phyloP scores from a whole-genome alignment of 305 asterid species.

The Striga hermonthica region DNA sequence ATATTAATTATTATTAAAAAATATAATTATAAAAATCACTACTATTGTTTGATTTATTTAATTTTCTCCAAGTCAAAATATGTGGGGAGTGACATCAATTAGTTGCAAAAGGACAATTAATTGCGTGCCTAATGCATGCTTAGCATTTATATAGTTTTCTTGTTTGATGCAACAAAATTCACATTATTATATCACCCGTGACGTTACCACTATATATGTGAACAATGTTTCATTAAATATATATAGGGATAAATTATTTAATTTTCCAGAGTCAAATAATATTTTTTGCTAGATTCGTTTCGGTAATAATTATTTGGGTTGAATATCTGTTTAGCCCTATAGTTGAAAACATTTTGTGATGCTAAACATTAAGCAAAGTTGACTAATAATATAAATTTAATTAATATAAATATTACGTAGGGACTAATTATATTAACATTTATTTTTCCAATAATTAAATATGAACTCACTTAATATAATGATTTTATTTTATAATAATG shows the following conservation, averaged over 20 bases:
- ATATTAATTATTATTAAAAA: no score
- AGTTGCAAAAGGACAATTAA: slow-evolving; percentile 30
- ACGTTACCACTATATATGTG: slow-evolving; percentile 21
- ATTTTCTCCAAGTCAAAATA: neutral
- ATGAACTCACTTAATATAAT: no score
- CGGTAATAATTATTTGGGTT: neutral
- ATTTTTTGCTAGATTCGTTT: neutral
- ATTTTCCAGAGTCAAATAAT: slow-evolving; percentile 20
- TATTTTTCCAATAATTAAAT: neutral
- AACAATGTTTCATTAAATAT: neutral
- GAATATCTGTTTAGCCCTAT: slow-evolving; percentile 2
- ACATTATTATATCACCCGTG: slow-evolving; percentile 25
- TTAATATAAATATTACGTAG: neutral
- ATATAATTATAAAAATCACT: no score
- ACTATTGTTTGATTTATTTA: neutral
- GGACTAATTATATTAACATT: neutral
- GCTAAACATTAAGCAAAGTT: neutral
- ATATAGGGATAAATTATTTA: neutral
- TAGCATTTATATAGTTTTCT: neutral
- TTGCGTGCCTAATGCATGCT: slow-evolving; percentile 31
- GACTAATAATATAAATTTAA: slow-evolving; percentile 5
- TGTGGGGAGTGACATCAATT: slow-evolving; percentile 34
- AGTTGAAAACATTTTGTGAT: slow-evolving; percentile 8
- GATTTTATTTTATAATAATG: no score
- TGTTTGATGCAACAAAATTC: neutral